A percentile compares a stretch with the other conserved stretches of the same genome.
These are phyloP conservation scores for Aspergillus eucalypticola DNA, from an alignment of 2,329 filamentous ascomycete genomes.

Conservation along the genomic window DNA sequence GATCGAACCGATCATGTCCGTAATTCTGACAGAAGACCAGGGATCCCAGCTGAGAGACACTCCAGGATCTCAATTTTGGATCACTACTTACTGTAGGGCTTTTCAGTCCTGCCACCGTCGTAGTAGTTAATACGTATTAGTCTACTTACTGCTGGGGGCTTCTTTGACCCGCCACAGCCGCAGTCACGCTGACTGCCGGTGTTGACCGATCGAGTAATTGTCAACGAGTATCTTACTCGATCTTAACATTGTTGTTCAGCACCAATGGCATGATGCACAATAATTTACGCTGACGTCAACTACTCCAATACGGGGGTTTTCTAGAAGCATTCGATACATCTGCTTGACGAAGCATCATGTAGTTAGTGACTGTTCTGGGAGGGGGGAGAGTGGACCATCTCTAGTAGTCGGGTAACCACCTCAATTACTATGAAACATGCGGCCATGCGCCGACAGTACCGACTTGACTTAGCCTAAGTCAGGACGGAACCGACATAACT, in stretches of 20 bases:
- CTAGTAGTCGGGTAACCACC: neutral
- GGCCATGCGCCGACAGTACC: neutral
- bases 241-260: neutral
- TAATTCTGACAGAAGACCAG: conserved; percentile 2
- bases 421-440: conserved; percentile 7
- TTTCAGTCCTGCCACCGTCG: too few species aligned
- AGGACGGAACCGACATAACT: neutral
- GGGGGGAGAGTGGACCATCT: neutral
- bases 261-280: conserved; percentile 4
- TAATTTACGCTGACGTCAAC: neutral
- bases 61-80: conserved; percentile 8
- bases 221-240: neutral
- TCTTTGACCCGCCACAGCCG: conserved; percentile 17
- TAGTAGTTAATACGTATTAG: too few species aligned
- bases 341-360: neutral
- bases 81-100: neutral
- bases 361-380: neutral
- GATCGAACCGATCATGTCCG: conserved; percentile 1
- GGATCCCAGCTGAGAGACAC: conserved; percentile 2
- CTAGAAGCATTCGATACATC: conserved; percentile 22
- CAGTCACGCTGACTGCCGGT: conserved; percentile 11
- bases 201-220: neutral
- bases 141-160: neutral
- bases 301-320: conserved; percentile 7
- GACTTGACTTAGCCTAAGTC: neutral